Evolutionary conservation across 2,329 filamentous ascomycete species (phyloP), one percentile per base, ranked within the genome.

Genomic region (Xylaria multiplex): DNA sequence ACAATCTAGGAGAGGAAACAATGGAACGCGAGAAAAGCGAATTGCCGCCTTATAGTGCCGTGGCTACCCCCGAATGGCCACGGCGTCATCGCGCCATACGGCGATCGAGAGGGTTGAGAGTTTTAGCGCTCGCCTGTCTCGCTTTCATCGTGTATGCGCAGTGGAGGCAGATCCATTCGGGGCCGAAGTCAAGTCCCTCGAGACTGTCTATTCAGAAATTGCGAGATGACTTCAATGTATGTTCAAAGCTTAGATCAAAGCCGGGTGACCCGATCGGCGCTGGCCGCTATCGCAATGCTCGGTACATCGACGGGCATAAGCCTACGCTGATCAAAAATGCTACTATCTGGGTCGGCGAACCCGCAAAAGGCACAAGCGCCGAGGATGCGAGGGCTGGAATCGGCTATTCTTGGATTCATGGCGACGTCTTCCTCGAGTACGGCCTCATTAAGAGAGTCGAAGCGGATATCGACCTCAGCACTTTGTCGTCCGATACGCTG

Each of bases 281-380:
- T 4, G 86, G 86, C 3, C 85, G 89, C 22, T 81, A 86, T 37
- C 81, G 81, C 70, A 91, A 88, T 74, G 87, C 86, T 22, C 84
- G 89, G 54, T 89, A 86, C 72, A 76, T 89, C 49, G 81, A 86
- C 3, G 86, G 87, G 58, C 82, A 84, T 59, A 84, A 83, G 68
- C 84, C 89, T 0, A 87, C 87, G 0, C 81, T 91, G 46, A 90
- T 91, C 70, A 85, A 83, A 67, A 91, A 91, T 73, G 89, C 89
- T 4, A 88, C 85, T 1, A 82, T 91, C 22, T 91, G 89, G 89
- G 81, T 86, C 3, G 89, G 89, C 40, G 88, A 91, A 77, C 86
- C 89, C 0, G 75, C 72, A 0, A 64, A 81, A 40, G 86, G 86
- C 9, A 85, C 83, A 1, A 83, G 81, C 6, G 75, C 79, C 6